phyloP scores from a whole-genome alignment of 768 basidiomycete species.

The Tylopilus balloui region DNA sequence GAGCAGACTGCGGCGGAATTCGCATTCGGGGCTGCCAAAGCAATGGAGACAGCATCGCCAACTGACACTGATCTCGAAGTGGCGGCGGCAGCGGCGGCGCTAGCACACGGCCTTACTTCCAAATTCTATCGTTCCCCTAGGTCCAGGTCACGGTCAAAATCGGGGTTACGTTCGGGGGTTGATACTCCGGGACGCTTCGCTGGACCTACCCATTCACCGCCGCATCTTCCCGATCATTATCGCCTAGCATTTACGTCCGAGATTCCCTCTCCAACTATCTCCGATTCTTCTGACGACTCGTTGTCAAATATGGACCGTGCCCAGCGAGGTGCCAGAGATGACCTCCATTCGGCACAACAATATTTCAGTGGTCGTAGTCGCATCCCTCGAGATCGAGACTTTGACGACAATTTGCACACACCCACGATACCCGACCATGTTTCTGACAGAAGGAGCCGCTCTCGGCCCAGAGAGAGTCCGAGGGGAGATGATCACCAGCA shows the following conservation, averaged over 20 bases:
- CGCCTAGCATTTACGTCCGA: slow-evolving; percentile 30
- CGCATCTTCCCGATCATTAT: slow-evolving; percentile 23
- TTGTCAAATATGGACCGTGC: slow-evolving; percentile 32
- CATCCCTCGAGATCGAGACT: slow-evolving; percentile 57
- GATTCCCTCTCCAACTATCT: slow-evolving; percentile 33
- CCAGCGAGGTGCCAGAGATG: slow-evolving; percentile 50
- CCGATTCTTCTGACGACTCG: slow-evolving; percentile 38
- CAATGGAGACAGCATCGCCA: slow-evolving; percentile 22
- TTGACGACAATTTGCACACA: slow-evolving; percentile 56
- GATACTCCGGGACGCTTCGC: slow-evolving; percentile 61
- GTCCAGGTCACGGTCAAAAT: slow-evolving; percentile 33
- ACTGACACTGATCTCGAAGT: slow-evolving; percentile 29
- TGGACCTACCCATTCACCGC: slow-evolving; percentile 47
- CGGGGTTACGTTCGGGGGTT: slow-evolving; percentile 51
- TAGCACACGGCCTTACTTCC: slow-evolving; percentile 30
- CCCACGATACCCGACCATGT: slow-evolving; percentile 47
- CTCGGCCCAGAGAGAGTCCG: slow-evolving; percentile 9
- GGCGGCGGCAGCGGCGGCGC: slow-evolving; percentile 29
- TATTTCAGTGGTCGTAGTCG: slow-evolving; percentile 45
- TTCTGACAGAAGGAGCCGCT: slow-evolving; percentile 12
- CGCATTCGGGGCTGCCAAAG: slow-evolving; percentile 27
- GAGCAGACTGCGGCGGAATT: slow-evolving; percentile 14
- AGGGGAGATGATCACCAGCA: slow-evolving; percentile 27
- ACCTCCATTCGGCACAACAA: slow-evolving; percentile 40
- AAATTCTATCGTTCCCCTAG: slow-evolving; percentile 23